These are phyloP conservation scores for Davidsoniella australis DNA, from an alignment of 2,329 filamentous ascomycete genomes.

Conservation along the genomic window DNA sequence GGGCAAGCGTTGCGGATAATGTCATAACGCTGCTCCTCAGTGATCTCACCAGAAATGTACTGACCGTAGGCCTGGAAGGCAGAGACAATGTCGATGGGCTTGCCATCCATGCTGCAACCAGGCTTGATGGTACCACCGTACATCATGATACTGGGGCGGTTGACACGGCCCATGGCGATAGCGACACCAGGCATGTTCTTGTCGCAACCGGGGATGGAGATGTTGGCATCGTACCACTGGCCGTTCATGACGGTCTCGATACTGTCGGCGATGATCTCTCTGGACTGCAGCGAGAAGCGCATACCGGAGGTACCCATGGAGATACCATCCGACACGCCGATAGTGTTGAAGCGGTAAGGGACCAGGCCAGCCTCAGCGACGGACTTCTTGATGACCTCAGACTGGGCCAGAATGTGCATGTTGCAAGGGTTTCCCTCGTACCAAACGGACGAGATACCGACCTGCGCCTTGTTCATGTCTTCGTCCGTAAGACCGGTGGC, in stretches of 20 bases:
- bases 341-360: conserved; percentile 97
- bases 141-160: conserved; percentile 90
- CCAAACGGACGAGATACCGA: conserved; percentile 97
- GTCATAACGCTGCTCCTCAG: conserved; percentile 79
- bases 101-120: conserved; percentile 88
- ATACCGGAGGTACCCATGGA: conserved; percentile 97
- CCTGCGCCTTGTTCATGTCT: conserved; percentile 91
- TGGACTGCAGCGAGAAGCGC: conserved; percentile 84
- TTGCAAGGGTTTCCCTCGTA: conserved; percentile 97
- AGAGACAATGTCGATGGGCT: conserved; percentile 66
- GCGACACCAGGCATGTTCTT: conserved; percentile 97
- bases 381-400: conserved; percentile 49
- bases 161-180: conserved; percentile 88
- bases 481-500: conserved; percentile 73
- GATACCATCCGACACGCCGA: conserved; percentile 93
- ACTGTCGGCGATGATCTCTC: conserved; percentile 93
- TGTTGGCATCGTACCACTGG: conserved; percentile 96
- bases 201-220: conserved; percentile 93
- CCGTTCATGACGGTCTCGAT: conserved; percentile 98
- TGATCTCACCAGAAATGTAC: conserved; percentile 81
- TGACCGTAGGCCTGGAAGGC: conserved; percentile 96
- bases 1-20: conserved; percentile 81
- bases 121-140: conserved; percentile 91
- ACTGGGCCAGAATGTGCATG: conserved; percentile 92
- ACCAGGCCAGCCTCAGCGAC: conserved; percentile 58